A percentile compares a stretch with the other conserved stretches of the same genome.
Evolutionary conservation across 1,139 yeast genomes (phyloP).

Genomic region (Meyerozyma carpophila): DNA sequence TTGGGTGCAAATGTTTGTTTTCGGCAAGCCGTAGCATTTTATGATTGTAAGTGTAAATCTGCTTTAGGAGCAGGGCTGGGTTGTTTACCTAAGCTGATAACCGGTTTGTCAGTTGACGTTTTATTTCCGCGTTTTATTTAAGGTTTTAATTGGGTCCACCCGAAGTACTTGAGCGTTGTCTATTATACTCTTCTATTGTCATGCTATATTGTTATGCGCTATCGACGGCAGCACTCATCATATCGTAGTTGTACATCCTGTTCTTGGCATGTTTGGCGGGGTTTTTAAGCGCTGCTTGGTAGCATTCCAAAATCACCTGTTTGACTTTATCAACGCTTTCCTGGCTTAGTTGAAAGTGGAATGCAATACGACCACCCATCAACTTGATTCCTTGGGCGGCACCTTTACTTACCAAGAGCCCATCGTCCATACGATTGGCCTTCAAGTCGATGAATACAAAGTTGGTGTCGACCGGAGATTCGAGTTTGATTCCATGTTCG

Average conservation of each 20-base stretch:
- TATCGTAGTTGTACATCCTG: conserved; percentile 27
- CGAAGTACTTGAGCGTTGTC: too few relatives aligned
- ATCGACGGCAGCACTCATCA: background rate
- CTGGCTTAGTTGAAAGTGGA: conserved; percentile 74
- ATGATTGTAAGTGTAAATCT: too few relatives aligned
- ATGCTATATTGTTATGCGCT: background rate
- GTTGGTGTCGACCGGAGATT: conserved; percentile 79
- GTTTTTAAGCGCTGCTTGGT: conserved; percentile 31
- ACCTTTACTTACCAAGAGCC: conserved; percentile 50
- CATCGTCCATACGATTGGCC: conserved; percentile 55
- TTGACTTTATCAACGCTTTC: conserved; percentile 66
- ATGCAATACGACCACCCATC: conserved; percentile 73
- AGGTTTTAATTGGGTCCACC: too few relatives aligned
- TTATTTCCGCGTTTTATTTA: too few relatives aligned
- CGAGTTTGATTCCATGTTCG: conserved; percentile 50
- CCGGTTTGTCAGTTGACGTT: too few relatives aligned
- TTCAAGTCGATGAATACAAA: conserved; percentile 74
- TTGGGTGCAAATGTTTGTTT: too few relatives aligned
- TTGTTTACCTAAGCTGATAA: too few relatives aligned
- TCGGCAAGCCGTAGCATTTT: too few relatives aligned
- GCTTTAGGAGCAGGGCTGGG: too few relatives aligned
- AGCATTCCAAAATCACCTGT: conserved; percentile 53
- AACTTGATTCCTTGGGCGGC: conserved; percentile 58
- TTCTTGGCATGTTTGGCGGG: conserved; percentile 24
- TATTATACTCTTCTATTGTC: background rate